Percentiles rank a stretch among this genome's conserved stretches.
These are phyloP conservation scores for Lachancea thermotolerans DNA, from an alignment of 805 yeast genomes.

Conservation along the genomic window DNA sequence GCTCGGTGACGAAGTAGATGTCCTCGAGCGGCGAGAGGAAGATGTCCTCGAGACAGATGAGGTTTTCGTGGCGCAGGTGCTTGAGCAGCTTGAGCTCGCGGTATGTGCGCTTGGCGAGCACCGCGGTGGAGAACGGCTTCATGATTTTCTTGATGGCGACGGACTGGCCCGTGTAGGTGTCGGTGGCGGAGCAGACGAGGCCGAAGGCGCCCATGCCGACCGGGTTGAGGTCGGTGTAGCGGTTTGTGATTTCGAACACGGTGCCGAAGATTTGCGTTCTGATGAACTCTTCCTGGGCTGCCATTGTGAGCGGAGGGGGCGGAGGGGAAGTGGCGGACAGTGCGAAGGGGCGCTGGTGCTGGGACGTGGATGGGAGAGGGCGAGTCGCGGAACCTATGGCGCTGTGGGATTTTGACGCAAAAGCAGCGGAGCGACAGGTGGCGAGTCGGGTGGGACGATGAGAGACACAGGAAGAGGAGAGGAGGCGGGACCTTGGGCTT, in stretches of 20 bases:
- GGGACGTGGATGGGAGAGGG: too few species aligned
- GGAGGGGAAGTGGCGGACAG: neutral
- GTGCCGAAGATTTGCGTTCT: conserved; percentile 94
- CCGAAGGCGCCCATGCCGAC: conserved; percentile 99
- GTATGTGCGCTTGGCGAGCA: conserved; percentile 92
- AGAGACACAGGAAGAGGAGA: too few species aligned
- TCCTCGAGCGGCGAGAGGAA: conserved; percentile 93
- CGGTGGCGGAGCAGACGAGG: conserved; percentile 92
- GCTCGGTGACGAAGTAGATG: conserved; percentile 90
- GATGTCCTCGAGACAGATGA: conserved; percentile 87
- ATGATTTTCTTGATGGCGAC: conserved; percentile 97
- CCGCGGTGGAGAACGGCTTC: conserved; percentile 95
- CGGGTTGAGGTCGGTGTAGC: conserved; percentile 89
- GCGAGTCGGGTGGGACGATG: too few species aligned
- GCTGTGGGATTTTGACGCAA: too few species aligned
- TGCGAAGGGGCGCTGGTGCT: too few species aligned
- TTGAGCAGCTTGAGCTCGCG: conserved; percentile 90
- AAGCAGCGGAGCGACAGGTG: too few species aligned
- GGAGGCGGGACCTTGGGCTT: too few species aligned
- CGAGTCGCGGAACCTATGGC: too few species aligned
- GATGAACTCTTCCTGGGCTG: conserved; percentile 36
- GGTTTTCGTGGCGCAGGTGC: conserved; percentile 89
- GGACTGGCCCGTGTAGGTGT: conserved; percentile 80
- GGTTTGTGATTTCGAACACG: conserved; percentile 82
- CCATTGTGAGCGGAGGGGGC: conserved; percentile 11